phyloP scores from a whole-genome alignment of 23 red algal species.

The Gracilariopsis chorda region DNA sequence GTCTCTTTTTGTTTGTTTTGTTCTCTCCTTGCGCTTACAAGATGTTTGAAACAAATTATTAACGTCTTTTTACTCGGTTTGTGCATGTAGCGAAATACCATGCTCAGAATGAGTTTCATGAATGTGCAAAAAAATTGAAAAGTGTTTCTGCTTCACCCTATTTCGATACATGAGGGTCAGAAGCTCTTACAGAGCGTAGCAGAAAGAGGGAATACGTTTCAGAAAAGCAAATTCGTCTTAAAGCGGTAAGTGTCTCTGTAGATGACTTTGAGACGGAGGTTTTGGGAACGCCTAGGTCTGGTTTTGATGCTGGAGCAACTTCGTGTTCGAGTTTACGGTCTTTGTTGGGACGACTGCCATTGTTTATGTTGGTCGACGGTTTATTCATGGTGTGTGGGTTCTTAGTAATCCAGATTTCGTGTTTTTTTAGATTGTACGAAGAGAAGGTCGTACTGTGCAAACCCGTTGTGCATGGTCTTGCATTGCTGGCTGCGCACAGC shows the following conservation, averaged over 20 bases:
- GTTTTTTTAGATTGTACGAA: neutral
- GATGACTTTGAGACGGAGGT: constrained; percentile 9
- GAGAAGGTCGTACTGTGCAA: neutral
- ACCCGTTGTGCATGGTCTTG: too few relatives aligned
- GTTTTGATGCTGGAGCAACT: too few relatives aligned
- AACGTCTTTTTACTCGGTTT: neutral
- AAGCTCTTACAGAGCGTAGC: neutral
- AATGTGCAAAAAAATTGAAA: neutral
- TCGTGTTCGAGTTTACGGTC: neutral
- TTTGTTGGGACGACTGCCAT: neutral
- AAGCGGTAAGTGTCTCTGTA: neutral
- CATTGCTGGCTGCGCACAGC: too few relatives aligned
- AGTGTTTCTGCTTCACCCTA: neutral
- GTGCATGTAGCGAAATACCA: neutral
- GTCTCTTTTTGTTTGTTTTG: neutral
- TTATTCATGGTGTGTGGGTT: neutral
- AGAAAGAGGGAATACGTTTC: neutral
- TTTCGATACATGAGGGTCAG: neutral
- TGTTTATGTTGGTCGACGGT: neutral
- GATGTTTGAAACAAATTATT: neutral
- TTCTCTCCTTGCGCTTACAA: neutral
- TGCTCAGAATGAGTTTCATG: neutral
- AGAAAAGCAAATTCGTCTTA: neutral
- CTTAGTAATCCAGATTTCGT: neutral
- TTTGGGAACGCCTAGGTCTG: neutral